Percentiles rank a stretch among this genome's conserved stretches.
Conservation (phyloP, 2,329 filamentous ascomycete genomes). For the Curvularia lunata region DNA sequence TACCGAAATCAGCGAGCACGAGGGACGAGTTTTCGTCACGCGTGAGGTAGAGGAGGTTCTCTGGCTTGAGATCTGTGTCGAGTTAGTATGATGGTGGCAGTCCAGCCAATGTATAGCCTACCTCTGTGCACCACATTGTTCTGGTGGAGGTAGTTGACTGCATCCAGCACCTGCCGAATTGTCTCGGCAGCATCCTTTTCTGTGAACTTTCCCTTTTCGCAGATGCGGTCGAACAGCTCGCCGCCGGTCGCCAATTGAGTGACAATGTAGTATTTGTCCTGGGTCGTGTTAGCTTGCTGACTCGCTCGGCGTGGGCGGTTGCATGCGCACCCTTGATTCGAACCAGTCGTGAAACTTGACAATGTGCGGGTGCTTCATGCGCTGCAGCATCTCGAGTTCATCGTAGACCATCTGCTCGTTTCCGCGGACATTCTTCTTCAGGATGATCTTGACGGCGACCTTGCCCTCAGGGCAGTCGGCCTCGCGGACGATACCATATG, state of each 20-base stretch:
- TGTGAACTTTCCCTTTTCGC: conserved; percentile 96
- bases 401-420: conserved; percentile 99
- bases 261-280: conserved; percentile 99
- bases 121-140: conserved; percentile 97
- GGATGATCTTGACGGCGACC: conserved; percentile 97
- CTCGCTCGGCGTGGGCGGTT: background rate
- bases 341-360: conserved; percentile 99
- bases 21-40: conserved; percentile 78
- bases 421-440: conserved; percentile 98
- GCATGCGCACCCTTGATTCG: conserved; percentile 79
- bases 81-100: conserved; percentile 26
- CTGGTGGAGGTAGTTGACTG: conserved; percentile 91
- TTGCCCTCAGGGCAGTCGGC: conserved; percentile 84
- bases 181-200: conserved; percentile 97
- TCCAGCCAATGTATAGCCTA: conserved; percentile 48
- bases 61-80: conserved; percentile 85
- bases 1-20: conserved; percentile 96
- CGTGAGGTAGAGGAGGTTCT: conserved; percentile 94
- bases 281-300: conserved; percentile 26
- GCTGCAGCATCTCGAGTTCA: conserved; percentile 91
- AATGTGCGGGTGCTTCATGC: conserved; percentile 90
- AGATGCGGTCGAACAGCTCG: conserved; percentile 97
- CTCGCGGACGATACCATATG: conserved; percentile 97
- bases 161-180: conserved; percentile 89
- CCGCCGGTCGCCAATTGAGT: conserved; percentile 95